Conservation (phyloP, 108 stramenopile species). For the Nitzschia palea region DNA sequence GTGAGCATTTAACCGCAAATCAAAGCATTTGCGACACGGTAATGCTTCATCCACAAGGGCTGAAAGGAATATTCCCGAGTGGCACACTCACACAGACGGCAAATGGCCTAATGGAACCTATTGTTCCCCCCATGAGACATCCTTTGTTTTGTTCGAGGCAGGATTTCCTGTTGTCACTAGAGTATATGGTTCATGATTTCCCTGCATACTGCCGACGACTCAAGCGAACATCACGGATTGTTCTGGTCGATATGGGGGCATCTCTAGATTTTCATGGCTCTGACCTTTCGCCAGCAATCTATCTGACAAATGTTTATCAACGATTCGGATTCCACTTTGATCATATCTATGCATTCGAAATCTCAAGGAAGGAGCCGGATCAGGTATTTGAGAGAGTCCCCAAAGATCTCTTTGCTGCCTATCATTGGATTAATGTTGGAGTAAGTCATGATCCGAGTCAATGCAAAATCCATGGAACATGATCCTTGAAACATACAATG, state of each 20-base stretch:
- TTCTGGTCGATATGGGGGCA: conserved; percentile 9
- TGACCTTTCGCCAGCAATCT: not conserved
- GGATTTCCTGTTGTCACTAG: too few species aligned
- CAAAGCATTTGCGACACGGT: not conserved
- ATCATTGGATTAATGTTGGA: conserved; percentile 2
- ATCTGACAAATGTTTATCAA: not conserved
- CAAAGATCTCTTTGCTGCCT: not conserved
- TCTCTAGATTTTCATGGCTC: not conserved
- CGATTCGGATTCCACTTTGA: conserved; percentile 12
- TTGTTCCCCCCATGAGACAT: not conserved
- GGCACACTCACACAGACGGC: not conserved
- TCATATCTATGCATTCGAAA: not conserved
- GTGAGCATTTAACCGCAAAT: not conserved
- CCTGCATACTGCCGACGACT: conserved; percentile 8
- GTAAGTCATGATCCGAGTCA: not conserved
- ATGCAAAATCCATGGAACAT: not conserved
- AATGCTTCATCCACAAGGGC: not conserved
- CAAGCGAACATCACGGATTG: not conserved
- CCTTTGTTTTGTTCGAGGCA: not conserved
- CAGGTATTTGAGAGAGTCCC: not conserved
- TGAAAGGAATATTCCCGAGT: not conserved
- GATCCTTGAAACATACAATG: not conserved
- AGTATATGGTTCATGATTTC: conserved; percentile 17
- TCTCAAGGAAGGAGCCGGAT: not conserved
- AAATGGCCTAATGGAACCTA: not conserved